Base-by-base conservation (phyloP, 345 rosid genomes). In the Noccaea caerulescens region DNA sequence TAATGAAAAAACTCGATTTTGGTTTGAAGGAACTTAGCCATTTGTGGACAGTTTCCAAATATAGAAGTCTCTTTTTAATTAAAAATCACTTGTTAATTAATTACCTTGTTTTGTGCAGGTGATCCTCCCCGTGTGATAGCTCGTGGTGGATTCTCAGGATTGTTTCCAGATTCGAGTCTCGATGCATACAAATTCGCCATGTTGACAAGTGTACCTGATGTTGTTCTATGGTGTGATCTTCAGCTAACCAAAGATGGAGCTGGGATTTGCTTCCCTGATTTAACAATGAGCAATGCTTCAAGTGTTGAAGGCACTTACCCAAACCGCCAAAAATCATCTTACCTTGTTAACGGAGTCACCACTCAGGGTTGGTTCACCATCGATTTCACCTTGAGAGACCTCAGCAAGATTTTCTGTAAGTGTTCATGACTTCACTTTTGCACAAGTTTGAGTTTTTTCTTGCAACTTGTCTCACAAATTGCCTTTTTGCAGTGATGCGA, bases 81-180 rank as follows among this genome's bases (percentile, higher is more conserved):
- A 41, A 27, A 38, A 27, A 16, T 10, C 6, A 47, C 33, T 60
- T 18, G 1, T 27, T 53, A 7, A 32, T 18, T 11, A 18, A 18
- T 18, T 1, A 11, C 5, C 14, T 38, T 59, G 2, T 11, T 11
- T 42, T 38, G 9, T 34, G 2, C 90, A 94, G 99, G 97, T 38
- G 36, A 71, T 7, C 10, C 68, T 20, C 97, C 99, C 6, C 64
- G 72, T 10, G 95, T 94, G 20, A 64, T 94, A 2, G 99, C 99
- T 16, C 88, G 84, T 11, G 99, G 97, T 37, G 99, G 99, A 11
- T 91, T 91, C 72, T 91, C 97, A 0, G 99, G 99, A 58, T 9
- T 94, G 57, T 79, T 91, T 56, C 86, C 97, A 1, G 90, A 87
- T 79, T 91, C 95, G 18, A 91, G 95, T 78, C 2, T 0, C 0